Conservation (phyloP, 129 eudicot species). For the Smallanthus sonchifolius region DNA sequence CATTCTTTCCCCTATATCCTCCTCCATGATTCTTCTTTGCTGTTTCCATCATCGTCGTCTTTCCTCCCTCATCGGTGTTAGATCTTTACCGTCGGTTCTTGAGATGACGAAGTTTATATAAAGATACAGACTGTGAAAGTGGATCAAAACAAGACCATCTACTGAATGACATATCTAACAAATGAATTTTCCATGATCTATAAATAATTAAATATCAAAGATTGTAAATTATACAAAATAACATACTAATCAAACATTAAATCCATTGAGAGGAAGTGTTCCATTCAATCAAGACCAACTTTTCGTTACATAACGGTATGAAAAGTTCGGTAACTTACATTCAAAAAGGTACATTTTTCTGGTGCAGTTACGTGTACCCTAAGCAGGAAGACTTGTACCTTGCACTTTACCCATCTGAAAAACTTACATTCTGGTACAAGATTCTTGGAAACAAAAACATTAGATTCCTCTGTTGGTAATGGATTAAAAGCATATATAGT, state of each 20-base stretch:
- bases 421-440: constrained; percentile 22
- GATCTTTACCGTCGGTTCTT: no score
- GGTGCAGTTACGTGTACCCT: constrained; percentile 1
- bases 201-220: neutral
- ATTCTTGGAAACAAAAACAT: constrained; percentile 12
- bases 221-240: constrained; percentile 1
- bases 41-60: no score
- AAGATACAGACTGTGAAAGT: neutral
- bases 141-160: neutral
- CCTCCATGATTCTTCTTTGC: no score
- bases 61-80: no score
- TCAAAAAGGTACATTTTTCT: constrained; percentile 16
- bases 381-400: constrained; percentile 8
- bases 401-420: constrained; percentile 11
- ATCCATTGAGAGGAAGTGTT: constrained; percentile 6
- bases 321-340: constrained; percentile 11
- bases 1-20: no score
- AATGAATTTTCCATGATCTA: neutral
- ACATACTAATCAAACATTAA: constrained; percentile 9
- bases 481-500: constrained; percentile 3
- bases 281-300: constrained; percentile 9
- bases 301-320: constrained; percentile 16
- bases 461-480: constrained; percentile 16
- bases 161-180: neutral
- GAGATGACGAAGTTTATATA: no score